Evolutionary conservation across 2,329 filamentous ascomycete species (phyloP).

Genomic region (Arthrobotrys musiformis): DNA sequence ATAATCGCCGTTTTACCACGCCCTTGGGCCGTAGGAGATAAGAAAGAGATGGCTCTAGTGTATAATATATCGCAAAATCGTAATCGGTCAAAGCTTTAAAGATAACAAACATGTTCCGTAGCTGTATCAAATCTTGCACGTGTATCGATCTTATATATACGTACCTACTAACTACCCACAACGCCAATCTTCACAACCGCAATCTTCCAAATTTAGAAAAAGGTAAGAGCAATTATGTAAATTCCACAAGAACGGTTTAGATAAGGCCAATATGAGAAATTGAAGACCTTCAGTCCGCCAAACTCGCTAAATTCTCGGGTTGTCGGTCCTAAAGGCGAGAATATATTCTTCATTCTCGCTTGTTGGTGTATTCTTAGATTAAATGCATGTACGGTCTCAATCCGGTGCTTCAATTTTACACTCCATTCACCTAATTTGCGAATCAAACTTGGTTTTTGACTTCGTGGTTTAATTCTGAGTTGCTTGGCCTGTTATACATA

Average conservation of each 20-base stretch:
- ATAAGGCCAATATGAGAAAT: neutral
- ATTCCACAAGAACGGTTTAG: neutral
- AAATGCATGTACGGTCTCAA: neutral
- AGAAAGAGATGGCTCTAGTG: neutral
- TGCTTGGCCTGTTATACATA: neutral
- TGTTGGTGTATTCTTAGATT: neutral
- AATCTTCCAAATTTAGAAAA: too few relatives aligned
- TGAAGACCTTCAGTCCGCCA: neutral
- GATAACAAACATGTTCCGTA: too few relatives aligned
- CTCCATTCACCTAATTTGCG: too few relatives aligned
- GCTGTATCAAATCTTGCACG: too few relatives aligned
- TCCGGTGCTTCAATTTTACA: too few relatives aligned
- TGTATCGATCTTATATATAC: too few relatives aligned
- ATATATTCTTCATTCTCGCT: neutral
- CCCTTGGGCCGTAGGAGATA: conserved; percentile 3
- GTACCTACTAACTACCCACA: too few relatives aligned
- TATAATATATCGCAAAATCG: neutral
- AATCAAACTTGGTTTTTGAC: neutral
- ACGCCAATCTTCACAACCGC: too few relatives aligned
- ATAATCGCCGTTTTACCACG: conserved; percentile 14
- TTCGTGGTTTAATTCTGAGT: neutral
- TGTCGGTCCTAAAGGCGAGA: conserved; percentile 7
- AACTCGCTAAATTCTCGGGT: neutral
- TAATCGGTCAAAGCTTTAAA: neutral
- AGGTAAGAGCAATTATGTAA: neutral